Evolutionary conservation across 2,329 filamentous ascomycete genomes (phyloP).

Genomic region (Fusarium nodosum): DNA sequence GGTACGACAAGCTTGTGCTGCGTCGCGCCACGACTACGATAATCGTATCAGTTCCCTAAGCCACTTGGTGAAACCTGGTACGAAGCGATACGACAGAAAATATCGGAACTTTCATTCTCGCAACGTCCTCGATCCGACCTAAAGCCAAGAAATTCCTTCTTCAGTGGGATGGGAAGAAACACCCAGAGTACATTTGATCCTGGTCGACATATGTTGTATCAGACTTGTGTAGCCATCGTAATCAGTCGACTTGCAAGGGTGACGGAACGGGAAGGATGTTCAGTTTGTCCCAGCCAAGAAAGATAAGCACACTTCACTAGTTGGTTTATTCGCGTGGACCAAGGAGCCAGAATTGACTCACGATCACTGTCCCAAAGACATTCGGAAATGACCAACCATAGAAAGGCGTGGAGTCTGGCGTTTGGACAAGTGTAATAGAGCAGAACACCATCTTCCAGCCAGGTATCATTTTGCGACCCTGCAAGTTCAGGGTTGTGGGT

Average conservation of each 20-base stretch:
- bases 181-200: constrained; percentile 1
- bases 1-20: neutral
- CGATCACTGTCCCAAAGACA: neutral
- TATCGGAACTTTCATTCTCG: neutral
- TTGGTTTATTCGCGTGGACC: neutral
- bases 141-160: neutral
- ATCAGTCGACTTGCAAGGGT: constrained; percentile 22
- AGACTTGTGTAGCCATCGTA: constrained; percentile 5
- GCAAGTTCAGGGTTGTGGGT: neutral
- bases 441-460: constrained; percentile 11
- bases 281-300: constrained; percentile 3
- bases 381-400: neutral
- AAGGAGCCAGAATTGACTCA: neutral
- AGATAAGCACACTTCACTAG: constrained; percentile 2
- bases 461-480: neutral
- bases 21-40: neutral
- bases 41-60: neutral
- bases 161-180: neutral
- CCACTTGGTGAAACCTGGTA: neutral
- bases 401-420: neutral
- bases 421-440: neutral
- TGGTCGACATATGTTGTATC: constrained; percentile 3
- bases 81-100: neutral
- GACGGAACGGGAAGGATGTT: constrained; percentile 4
- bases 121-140: neutral